Evolutionary conservation across 495 filamentous ascomycete species (phyloP), one percentile per base, ranked within the genome.

Genomic region (Pyrenula massariospora): DNA sequence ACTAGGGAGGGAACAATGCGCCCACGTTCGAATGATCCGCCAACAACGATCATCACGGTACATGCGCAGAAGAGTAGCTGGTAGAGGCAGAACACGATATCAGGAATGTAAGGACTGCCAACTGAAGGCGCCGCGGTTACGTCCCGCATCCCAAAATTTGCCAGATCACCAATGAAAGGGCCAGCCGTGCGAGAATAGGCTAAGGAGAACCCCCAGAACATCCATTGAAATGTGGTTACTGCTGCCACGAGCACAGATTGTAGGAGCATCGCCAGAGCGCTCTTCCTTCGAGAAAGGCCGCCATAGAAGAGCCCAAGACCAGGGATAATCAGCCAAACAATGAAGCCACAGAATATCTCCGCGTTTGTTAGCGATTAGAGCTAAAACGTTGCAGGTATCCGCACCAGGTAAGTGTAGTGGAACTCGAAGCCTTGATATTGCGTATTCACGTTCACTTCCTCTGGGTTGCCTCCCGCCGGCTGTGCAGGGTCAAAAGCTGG

Each of bases 261-360:
- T 60, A 82, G 83, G 1, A 84, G 68, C 49, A 83, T 62, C 11
- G 77, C 65, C 51, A 84, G 65, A 8, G 78, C 73, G 3, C 77
- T 80, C 65, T 84, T 84, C 49, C 81, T 65, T 48, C 81, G 71
- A 2, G 80, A 73, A 15, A 84, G 70, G 53, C 81, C 80, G 49
- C 76, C 72, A 62, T 84, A 83, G 10, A 84, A 67, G 0, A 84
- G 65, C 36, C 78, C 79, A 56, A 83, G 79, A 2, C 79, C 80
- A 2, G 80, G 80, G 12, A 83, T 77, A 50, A 82, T 82, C 50
- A 84, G 60, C 75, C 77, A 83, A 53, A 83, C 79, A 54, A 84
- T 68, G 53, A 76, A 77, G 10, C 65, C 70, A 54, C 77, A 78
- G 53, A 76, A 65, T 42, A 42, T 42, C 31, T 42, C 15, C 15